Percentiles rank a stretch among this genome's conserved stretches.
phyloP scores from a whole-genome alignment of 805 yeast genomes.

The Starmerella asiatica region DNA sequence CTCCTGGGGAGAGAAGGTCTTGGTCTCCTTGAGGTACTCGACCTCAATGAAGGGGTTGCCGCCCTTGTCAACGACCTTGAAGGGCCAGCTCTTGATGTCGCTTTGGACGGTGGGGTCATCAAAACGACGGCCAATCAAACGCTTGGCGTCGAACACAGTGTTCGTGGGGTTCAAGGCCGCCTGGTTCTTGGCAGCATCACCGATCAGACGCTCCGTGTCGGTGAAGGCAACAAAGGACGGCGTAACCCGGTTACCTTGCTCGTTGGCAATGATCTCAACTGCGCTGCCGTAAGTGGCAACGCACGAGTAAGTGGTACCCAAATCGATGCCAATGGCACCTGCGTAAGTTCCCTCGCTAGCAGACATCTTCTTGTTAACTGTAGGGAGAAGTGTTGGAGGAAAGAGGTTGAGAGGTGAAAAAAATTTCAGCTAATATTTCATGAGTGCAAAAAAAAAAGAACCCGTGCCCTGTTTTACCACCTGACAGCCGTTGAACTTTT shows the following conservation, averaged over 20 bases:
- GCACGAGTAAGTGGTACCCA: constrained; percentile 93
- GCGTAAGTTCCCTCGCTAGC: constrained; percentile 85
- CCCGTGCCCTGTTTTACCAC: constrained; percentile 5
- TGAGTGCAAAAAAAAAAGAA: constrained; percentile 12
- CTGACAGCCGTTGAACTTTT: neutral
- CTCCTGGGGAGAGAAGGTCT: constrained; percentile 87
- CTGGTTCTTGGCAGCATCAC: constrained; percentile 96
- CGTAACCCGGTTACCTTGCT: constrained; percentile 97
- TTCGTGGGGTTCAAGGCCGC: constrained; percentile 86
- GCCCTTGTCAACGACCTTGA: constrained; percentile 56
- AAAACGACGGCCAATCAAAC: constrained; percentile 85
- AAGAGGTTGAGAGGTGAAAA: constrained; percentile 13
- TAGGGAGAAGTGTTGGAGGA: constrained; percentile 9
- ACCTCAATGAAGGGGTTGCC: constrained; percentile 74
- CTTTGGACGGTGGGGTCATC: constrained; percentile 72
- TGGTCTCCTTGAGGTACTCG: constrained; percentile 71
- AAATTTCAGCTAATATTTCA: constrained; percentile 11
- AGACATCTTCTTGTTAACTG: constrained; percentile 19
- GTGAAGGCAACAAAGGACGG: constrained; percentile 95
- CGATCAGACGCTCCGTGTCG: constrained; percentile 81
- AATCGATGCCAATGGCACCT: constrained; percentile 99
- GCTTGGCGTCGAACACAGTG: constrained; percentile 79
- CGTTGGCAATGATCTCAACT: constrained; percentile 93
- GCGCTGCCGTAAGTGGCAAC: constrained; percentile 90
- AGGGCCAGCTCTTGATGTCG: constrained; percentile 91